phyloP scores from a whole-genome alignment of 2,329 filamentous ascomycete genomes.

The Colletotrichum sidae region DNA sequence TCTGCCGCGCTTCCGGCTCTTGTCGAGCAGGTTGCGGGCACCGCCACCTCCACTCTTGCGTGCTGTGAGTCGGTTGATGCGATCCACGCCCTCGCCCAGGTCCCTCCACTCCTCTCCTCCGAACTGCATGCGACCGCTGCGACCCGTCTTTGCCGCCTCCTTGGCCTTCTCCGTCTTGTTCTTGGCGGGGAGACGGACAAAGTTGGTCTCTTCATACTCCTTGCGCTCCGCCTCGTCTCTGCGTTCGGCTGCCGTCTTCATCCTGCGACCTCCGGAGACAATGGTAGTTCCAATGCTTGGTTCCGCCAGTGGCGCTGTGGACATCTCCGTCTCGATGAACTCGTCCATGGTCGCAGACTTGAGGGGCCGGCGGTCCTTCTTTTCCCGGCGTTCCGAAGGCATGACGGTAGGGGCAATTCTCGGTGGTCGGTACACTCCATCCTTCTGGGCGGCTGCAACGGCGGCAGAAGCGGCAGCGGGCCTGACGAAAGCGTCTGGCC shows the following conservation, averaged over 20 bases:
- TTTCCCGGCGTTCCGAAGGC: slow-evolving; percentile 76
- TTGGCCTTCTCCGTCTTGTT: slow-evolving; percentile 88
- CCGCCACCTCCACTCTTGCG: slow-evolving; percentile 67
- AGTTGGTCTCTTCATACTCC: slow-evolving; percentile 93
- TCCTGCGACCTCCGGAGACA: slow-evolving; percentile 79
- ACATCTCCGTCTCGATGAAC: slow-evolving; percentile 88
- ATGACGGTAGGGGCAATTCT: slow-evolving; percentile 89
- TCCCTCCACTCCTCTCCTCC: slow-evolving; percentile 95
- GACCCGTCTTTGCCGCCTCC: slow-evolving; percentile 64
- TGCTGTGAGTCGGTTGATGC: slow-evolving; percentile 86
- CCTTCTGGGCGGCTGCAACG: slow-evolving; percentile 50
- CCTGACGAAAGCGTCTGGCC: slow-evolving; percentile 51
- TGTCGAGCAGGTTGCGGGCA: slow-evolving; percentile 76
- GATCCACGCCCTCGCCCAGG: slow-evolving; percentile 85
- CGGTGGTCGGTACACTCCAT: slow-evolving; percentile 87
- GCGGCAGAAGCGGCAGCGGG: slow-evolving; percentile 45
- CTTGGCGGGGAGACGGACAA: slow-evolving; percentile 85
- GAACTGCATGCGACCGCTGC: slow-evolving; percentile 71
- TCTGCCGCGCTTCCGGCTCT: slow-evolving; percentile 83
- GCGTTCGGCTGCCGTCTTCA: slow-evolving; percentile 81
- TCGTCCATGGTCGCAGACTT: slow-evolving; percentile 92
- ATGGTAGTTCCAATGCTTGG: slow-evolving; percentile 95
- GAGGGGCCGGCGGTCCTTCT: slow-evolving; percentile 69
- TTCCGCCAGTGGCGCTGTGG: slow-evolving; percentile 81
- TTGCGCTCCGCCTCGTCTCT: slow-evolving; percentile 81